Conservation (phyloP, 2,329 filamentous ascomycete species). For the Zymoseptoria crescenta region DNA sequence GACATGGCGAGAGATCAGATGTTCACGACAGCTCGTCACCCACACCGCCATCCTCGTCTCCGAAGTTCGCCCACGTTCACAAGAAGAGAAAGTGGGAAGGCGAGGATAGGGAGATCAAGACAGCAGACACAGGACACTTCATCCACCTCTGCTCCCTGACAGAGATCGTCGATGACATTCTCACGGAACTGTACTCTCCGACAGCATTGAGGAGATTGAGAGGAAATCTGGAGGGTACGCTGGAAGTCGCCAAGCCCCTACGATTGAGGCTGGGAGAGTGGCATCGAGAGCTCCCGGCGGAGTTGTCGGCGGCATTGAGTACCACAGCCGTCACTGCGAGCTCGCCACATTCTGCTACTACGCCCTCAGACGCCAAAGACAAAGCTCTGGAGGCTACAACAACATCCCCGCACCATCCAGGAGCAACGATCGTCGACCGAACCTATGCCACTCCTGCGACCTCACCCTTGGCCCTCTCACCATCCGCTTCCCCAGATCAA, state of each 20-base stretch:
- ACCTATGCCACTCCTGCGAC: neutral
- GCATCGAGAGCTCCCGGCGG: constrained; percentile 41
- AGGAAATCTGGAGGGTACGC: constrained; percentile 34
- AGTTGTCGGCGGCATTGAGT: constrained; percentile 2
- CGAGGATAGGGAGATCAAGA: neutral
- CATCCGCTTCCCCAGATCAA: constrained; percentile 26
- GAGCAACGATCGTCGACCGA: neutral
- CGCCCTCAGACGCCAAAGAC: constrained; percentile 2
- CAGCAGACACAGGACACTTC: constrained; percentile 34
- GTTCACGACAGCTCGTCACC: constrained; percentile 5
- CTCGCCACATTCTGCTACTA: constrained; percentile 6
- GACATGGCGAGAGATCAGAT: constrained; percentile 9
- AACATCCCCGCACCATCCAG: constrained; percentile 8
- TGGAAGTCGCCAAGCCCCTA: constrained; percentile 43
- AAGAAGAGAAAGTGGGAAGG: neutral
- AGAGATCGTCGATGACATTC: constrained; percentile 45
- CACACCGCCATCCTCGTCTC: neutral
- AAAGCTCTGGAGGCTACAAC: constrained; percentile 3
- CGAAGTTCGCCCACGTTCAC: neutral
- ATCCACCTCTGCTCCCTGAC: constrained; percentile 46
- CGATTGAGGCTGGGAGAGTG: constrained; percentile 43
- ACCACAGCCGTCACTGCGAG: neutral
- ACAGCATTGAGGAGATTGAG: constrained; percentile 36
- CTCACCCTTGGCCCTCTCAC: constrained; percentile 1
- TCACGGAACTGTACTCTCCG: constrained; percentile 34